These are phyloP conservation scores for Penicillium bialowiezense DNA, from an alignment of 495 filamentous ascomycete genomes.

Conservation along the genomic window DNA sequence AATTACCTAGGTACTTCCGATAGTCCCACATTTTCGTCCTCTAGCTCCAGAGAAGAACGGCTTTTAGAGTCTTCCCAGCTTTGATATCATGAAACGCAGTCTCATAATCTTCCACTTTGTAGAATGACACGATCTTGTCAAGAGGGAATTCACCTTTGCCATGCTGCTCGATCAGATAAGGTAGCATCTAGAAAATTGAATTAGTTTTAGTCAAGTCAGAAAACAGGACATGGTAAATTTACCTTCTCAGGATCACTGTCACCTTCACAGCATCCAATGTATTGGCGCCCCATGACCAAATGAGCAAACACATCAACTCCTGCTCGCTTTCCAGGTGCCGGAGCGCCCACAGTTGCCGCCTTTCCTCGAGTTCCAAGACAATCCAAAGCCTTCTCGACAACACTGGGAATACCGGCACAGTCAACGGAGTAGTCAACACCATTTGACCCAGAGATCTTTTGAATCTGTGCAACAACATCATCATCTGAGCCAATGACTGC, in stretches of 20 bases:
- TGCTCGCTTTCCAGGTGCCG: conserved; percentile 9
- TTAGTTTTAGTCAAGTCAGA: neutral
- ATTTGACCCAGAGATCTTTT: conserved; percentile 5
- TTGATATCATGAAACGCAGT: conserved; percentile 10
- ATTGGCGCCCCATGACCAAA: conserved; percentile 12
- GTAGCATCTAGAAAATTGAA: conserved; percentile 19
- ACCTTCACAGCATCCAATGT: conserved; percentile 17
- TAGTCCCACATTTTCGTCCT: no score
- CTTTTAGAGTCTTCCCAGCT: conserved; percentile 13
- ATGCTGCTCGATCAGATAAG: conserved; percentile 30
- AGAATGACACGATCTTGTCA: conserved; percentile 13
- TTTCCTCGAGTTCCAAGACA: conserved; percentile 13
- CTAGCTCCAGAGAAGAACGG: conserved; percentile 15
- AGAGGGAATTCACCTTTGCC: conserved; percentile 27
- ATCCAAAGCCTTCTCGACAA: conserved; percentile 14
- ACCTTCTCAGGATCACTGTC: conserved; percentile 10
- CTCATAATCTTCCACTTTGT: conserved; percentile 13
- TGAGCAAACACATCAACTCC: conserved; percentile 14
- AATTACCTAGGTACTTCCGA: no score
- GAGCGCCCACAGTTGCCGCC: conserved; percentile 11
- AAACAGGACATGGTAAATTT: neutral
- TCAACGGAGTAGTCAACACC: conserved; percentile 13
- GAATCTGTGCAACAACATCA: neutral
- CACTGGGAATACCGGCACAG: conserved; percentile 14
- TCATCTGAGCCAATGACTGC: conserved; percentile 15